Evolutionary conservation across 163 green algal genomes (phyloP).

Genomic region (Chlorella variabilis): DNA sequence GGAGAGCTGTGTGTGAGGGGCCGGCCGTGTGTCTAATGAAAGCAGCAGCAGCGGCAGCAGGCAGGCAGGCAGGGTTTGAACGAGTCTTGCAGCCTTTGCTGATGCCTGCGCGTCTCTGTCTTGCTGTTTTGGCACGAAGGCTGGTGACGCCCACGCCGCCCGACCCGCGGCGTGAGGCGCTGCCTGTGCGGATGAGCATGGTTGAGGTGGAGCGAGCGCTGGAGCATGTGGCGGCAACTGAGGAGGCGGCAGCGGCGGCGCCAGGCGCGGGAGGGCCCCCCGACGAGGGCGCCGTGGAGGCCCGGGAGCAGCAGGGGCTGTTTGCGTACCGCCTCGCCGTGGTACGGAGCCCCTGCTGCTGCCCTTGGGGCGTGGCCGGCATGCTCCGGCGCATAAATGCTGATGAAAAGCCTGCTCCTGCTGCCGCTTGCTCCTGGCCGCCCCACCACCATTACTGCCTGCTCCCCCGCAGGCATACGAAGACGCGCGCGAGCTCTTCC

Average conservation of each 20-base stretch:
- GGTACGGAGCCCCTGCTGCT: background rate
- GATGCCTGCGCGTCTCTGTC: too few species aligned
- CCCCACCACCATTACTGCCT: constrained; percentile 24
- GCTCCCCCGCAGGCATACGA: constrained; percentile 43
- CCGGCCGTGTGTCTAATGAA: too few species aligned
- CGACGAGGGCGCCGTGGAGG: background rate
- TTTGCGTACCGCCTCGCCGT: constrained; percentile 55
- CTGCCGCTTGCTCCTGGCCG: background rate
- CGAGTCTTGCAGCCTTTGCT: too few species aligned
- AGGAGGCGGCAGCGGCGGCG: background rate
- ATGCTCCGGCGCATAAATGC: background rate
- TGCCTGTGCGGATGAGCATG: constrained; percentile 71
- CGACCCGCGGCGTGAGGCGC: constrained; percentile 54
- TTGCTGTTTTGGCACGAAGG: background rate
- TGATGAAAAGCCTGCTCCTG: constrained; percentile 11
- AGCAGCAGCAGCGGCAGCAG: background rate
- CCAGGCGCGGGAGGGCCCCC: background rate
- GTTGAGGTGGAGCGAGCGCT: constrained; percentile 65
- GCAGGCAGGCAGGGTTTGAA: too few species aligned
- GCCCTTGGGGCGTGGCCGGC: background rate
- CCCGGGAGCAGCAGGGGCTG: constrained; percentile 38
- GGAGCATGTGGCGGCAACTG: constrained; percentile 14
- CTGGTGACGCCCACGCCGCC: constrained; percentile 51
- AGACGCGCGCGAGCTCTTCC: constrained; percentile 56
- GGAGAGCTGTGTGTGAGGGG: too few species aligned